A percentile compares a stretch with the other conserved stretches of the same genome.
Conservation (phyloP, 441 rosid genomes). For the Biscutella laevigata region DNA sequence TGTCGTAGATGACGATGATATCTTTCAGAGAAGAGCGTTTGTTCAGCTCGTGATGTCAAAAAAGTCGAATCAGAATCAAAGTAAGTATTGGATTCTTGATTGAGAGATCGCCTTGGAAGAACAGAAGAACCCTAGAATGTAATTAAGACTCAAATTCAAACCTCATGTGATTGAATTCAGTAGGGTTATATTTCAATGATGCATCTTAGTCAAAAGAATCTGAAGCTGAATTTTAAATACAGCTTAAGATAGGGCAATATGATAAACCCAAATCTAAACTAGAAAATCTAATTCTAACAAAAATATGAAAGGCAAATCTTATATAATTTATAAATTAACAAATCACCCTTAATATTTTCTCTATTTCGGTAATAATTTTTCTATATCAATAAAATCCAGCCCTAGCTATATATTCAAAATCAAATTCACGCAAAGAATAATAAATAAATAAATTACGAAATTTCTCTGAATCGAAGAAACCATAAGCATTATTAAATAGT, state of each 20-base stretch:
- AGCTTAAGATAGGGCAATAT: no score
- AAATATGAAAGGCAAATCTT: no score
- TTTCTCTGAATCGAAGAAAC: background rate
- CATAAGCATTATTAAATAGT: background rate
- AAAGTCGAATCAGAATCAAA: conserved; percentile 36
- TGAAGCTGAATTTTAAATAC: background rate
- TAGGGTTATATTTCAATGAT: background rate
- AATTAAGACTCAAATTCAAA: background rate
- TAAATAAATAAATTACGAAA: background rate
- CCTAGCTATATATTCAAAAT: no score
- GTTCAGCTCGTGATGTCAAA: conserved; percentile 31
- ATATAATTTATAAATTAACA: no score
- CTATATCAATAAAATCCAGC: no score
- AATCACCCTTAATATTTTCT: no score
- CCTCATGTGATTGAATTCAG: conserved; percentile 1
- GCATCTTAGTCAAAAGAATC: background rate
- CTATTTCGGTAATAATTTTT: no score
- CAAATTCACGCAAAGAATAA: background rate
- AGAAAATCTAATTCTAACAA: no score
- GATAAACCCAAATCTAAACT: no score
- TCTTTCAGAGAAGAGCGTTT: conserved; percentile 42
- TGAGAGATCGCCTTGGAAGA: conserved; percentile 43
- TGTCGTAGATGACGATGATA: conserved; percentile 58
- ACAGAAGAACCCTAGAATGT: conserved; percentile 49
- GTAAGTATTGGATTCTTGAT: conserved; percentile 34